Conservation (phyloP, 31 red algal genomes). For the Asparagopsis taxiformis region DNA sequence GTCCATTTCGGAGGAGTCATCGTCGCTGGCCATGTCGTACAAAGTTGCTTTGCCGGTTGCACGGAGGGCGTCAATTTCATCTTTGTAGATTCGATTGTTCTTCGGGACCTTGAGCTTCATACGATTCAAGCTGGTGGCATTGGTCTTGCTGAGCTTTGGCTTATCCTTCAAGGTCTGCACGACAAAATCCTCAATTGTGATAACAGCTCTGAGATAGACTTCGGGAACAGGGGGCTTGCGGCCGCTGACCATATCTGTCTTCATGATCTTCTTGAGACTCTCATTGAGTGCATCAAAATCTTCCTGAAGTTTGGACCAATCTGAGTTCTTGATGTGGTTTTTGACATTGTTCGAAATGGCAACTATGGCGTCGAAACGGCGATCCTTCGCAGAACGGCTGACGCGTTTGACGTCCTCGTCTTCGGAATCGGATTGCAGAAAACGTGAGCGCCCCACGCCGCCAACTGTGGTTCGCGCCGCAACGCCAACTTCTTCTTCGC, state of each 20-base stretch:
- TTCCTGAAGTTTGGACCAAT: slow-evolving; percentile 84
- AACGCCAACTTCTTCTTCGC: slow-evolving; percentile 37
- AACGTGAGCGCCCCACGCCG: slow-evolving; percentile 63
- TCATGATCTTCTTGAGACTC: slow-evolving; percentile 75
- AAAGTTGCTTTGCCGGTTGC: slow-evolving; percentile 64
- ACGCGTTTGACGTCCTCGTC: slow-evolving; percentile 88
- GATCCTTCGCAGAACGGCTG: slow-evolving; percentile 74
- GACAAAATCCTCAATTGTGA: slow-evolving; percentile 89
- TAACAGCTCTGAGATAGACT: slow-evolving; percentile 76
- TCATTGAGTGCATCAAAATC: slow-evolving; percentile 91
- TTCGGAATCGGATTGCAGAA: slow-evolving; percentile 87
- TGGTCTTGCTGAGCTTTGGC: slow-evolving; percentile 97
- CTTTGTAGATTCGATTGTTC: slow-evolving; percentile 72
- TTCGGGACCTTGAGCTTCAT: slow-evolving; percentile 92
- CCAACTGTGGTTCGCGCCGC: slow-evolving; percentile 44
- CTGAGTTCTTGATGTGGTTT: slow-evolving; percentile 94
- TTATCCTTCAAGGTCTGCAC: slow-evolving; percentile 71
- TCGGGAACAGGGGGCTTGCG: slow-evolving; percentile 78
- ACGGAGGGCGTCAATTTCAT: slow-evolving; percentile 65
- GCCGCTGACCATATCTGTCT: slow-evolving; percentile 66
- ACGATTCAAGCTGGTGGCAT: slow-evolving; percentile 94
- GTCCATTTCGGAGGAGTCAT: slow-evolving; percentile 4
- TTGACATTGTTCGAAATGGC: slow-evolving; percentile 62
- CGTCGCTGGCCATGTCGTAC: slow-evolving; percentile 47
- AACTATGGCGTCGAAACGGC: slow-evolving; percentile 75